A percentile compares a stretch with the other conserved stretches of the same genome.
Conservation (phyloP, 768 basidiomycete species). For the Hygrocybe coccinea region DNA sequence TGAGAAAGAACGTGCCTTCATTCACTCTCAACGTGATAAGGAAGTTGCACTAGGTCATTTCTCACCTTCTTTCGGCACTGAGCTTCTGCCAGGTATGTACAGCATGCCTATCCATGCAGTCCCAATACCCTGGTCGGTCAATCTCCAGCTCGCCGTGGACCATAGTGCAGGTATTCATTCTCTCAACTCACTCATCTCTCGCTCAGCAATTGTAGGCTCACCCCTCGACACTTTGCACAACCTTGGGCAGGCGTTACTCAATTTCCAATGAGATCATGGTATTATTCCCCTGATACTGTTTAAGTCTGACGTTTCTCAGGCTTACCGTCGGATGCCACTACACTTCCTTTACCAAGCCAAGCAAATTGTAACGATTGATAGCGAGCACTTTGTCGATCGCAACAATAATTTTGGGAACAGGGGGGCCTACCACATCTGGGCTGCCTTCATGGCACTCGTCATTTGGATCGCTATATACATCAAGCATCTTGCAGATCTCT, state of each 20-base stretch:
- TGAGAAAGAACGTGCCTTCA: slow-evolving; percentile 20
- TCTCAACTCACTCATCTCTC: slow-evolving; percentile 34
- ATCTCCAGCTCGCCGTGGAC: slow-evolving; percentile 36
- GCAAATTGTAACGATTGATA: slow-evolving; percentile 20
- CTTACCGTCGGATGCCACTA: slow-evolving; percentile 32
- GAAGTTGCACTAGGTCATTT: slow-evolving; percentile 23
- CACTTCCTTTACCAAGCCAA: slow-evolving; percentile 29
- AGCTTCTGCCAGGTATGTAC: slow-evolving; percentile 43
- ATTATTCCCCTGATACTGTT: slow-evolving; percentile 20
- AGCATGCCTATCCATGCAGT: slow-evolving; percentile 35
- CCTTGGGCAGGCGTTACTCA: slow-evolving; percentile 23
- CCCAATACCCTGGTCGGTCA: slow-evolving; percentile 31
- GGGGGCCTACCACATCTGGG: slow-evolving; percentile 10
- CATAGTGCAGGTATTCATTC: slow-evolving; percentile 33
- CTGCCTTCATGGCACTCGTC: slow-evolving; percentile 20
- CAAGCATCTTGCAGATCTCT: slow-evolving; percentile 9
- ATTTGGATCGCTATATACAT: slow-evolving; percentile 25
- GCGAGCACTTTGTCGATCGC: slow-evolving; percentile 6
- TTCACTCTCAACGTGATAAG: slow-evolving; percentile 24
- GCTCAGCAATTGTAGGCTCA: slow-evolving; percentile 18
- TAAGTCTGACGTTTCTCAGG: slow-evolving; percentile 37
- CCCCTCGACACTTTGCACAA: slow-evolving; percentile 34
- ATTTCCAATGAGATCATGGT: neutral
- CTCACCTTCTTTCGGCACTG: slow-evolving; percentile 29
- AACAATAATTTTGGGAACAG: slow-evolving; percentile 12